Percentiles rank a stretch among this genome's conserved stretches.
phyloP scores from a whole-genome alignment of 139 green algal species.

The Closterium sp. region DNA sequence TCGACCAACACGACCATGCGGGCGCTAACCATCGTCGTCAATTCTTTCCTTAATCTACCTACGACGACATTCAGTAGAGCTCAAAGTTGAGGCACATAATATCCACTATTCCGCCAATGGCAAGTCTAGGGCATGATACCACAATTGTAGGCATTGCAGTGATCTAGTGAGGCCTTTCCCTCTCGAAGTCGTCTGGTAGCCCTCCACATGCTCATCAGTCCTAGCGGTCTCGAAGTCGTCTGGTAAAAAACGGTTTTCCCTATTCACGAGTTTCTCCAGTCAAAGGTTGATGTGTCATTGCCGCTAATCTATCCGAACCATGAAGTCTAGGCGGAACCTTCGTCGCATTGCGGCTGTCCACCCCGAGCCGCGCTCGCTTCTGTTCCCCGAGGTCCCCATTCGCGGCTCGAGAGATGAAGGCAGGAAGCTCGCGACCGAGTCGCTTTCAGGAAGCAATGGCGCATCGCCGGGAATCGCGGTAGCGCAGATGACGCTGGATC shows the following conservation, averaged over 20 bases:
- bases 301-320: neutral
- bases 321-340: neutral
- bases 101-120: too few species aligned
- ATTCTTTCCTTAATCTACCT: neutral
- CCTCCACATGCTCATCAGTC: neutral
- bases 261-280: too few species aligned
- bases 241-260: too few species aligned
- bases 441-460: neutral
- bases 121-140: too few species aligned
- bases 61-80: neutral
- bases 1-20: too few species aligned
- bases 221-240: too few species aligned
- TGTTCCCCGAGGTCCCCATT: neutral
- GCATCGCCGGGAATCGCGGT: neutral
- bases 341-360: neutral
- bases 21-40: neutral
- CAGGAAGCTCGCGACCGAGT: neutral
- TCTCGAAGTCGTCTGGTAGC: neutral
- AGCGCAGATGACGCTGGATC: neutral
- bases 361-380: neutral
- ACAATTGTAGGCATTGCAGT: too few species aligned
- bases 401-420: neutral
- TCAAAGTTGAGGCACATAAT: neutral
- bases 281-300: too few species aligned
- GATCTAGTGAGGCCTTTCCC: too few species aligned